Conservation (phyloP, 768 basidiomycete species). For the Calocera cornea region DNA sequence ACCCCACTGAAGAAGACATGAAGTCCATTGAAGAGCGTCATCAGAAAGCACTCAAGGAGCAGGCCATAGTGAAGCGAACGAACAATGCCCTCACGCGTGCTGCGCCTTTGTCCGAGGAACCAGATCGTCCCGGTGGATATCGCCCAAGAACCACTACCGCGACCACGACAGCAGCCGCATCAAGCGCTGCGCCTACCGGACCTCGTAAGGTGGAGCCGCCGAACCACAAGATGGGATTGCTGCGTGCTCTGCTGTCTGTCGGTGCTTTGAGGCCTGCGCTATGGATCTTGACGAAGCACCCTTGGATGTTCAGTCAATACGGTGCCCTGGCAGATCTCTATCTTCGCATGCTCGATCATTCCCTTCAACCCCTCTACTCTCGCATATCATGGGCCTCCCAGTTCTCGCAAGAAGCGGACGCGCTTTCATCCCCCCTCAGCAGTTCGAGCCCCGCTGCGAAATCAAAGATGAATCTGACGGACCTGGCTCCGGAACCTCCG, state of each 20-base stretch:
- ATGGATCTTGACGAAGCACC: conserved; percentile 66
- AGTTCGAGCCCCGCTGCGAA: conserved; percentile 29
- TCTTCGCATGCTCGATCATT: conserved; percentile 56
- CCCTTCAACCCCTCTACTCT: conserved; percentile 54
- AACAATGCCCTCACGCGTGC: conserved; percentile 71
- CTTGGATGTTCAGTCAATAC: conserved; percentile 70
- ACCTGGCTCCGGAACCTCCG: conserved; percentile 69
- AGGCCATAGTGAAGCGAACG: conserved; percentile 41
- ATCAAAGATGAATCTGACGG: conserved; percentile 54
- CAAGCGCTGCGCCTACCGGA: conserved; percentile 6
- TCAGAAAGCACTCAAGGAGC: conserved; percentile 43
- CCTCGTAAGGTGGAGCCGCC: conserved; percentile 24
- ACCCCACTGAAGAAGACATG: conserved; percentile 69
- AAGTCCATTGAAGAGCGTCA: conserved; percentile 51
- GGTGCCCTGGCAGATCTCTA: conserved; percentile 79
- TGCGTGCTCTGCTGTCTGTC: conserved; percentile 68
- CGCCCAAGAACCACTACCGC: conserved; percentile 11
- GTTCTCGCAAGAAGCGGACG: background rate
- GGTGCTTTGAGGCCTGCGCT: conserved; percentile 71
- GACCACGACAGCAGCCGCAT: conserved; percentile 15
- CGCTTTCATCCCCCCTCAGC: background rate
- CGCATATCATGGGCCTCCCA: conserved; percentile 6
- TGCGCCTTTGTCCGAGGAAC: conserved; percentile 45
- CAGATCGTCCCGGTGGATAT: conserved; percentile 29
- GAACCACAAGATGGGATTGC: conserved; percentile 71